Base-by-base conservation (phyloP, 2,329 filamentous ascomycete genomes). In the Penicillium thymicola region DNA sequence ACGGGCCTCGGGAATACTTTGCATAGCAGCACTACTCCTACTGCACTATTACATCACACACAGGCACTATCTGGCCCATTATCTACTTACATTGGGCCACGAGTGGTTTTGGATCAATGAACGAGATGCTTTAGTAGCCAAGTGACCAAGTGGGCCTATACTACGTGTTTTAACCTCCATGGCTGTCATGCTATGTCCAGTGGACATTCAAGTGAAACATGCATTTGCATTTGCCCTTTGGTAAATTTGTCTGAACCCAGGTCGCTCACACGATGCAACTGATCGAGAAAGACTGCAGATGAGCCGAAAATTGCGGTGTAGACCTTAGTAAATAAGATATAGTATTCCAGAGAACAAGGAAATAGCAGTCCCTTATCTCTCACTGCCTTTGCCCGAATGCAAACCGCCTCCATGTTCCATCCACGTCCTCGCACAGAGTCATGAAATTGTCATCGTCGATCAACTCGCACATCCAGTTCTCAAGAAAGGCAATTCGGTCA, bases 391-490 rank as follows among this genome's bases (percentile, higher is more conserved):
- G 61, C 1, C 75, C 75, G 62, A 77, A 71, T 6, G 70, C 72
- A 64, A 77, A 69, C 13, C 75, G 66, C 48, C 62, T 66, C 75
- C 76, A 78, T 18, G 73, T 65, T 1, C 67, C 67, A 49, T 78
- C 74, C 5, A 78, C 63, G 59, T 75, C 73, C 61, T 74, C 66
- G 52, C 74, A 77, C 13, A 79, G 63, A 27, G 64, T 58, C 27
- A 74, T 58, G 51, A 79, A 79, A 3, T 54, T 63, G 25, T 77
- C 74, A 27, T 76, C 71, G 30, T 78, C 72, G 1, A 79, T 64
- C 51, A 76, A 67, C 14, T 69, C 60, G 47, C 75, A 78, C 43
- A 79, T 70, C 71, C 75, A 78, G 37, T 70, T 69, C 55, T 74
- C 72, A 10, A 78, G 59, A 10, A 69, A 59, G 2, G 62, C 64